Percentiles rank a stretch among this genome's conserved stretches.
These are phyloP conservation scores for Alnus glutinosa DNA, from an alignment of 306 rosid genomes.

Conservation along the genomic window DNA sequence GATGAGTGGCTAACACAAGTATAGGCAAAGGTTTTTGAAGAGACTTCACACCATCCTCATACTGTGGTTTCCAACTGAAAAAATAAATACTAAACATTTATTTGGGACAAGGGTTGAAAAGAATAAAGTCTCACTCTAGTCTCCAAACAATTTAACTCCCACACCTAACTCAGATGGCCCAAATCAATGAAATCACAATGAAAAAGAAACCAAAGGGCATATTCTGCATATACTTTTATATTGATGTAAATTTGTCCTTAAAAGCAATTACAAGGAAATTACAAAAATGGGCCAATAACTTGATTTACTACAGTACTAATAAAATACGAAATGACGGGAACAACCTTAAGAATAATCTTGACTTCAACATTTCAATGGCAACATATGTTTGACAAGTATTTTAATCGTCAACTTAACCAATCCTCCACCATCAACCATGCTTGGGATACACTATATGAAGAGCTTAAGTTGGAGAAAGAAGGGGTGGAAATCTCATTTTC, in stretches of 20 bases:
- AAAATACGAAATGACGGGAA: neutral
- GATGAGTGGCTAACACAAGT: conserved; percentile 32
- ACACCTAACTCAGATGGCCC: neutral
- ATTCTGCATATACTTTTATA: neutral
- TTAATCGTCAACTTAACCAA: neutral
- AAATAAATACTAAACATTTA: neutral
- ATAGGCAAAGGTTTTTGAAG: conserved; percentile 82
- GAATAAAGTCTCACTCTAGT: no score
- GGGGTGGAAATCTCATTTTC: neutral
- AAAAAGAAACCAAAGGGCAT: neutral
- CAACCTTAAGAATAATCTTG: neutral
- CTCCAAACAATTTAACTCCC: neutral
- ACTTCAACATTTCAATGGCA: neutral
- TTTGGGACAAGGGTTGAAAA: neutral
- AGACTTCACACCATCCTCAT: conserved; percentile 49
- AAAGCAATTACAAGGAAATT: neutral
- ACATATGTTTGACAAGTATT: neutral
- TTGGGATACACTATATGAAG: neutral
- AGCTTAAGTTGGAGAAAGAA: neutral
- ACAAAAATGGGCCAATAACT: neutral
- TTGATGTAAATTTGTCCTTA: neutral
- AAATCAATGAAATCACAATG: neutral
- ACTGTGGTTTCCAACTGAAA: conserved; percentile 52
- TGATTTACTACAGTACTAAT: neutral
- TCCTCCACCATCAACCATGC: neutral